A percentile compares a stretch with the other conserved stretches of the same genome.
Evolutionary conservation across 495 filamentous ascomycete species (phyloP).

Genomic region (Stereocaulon alpinum): DNA sequence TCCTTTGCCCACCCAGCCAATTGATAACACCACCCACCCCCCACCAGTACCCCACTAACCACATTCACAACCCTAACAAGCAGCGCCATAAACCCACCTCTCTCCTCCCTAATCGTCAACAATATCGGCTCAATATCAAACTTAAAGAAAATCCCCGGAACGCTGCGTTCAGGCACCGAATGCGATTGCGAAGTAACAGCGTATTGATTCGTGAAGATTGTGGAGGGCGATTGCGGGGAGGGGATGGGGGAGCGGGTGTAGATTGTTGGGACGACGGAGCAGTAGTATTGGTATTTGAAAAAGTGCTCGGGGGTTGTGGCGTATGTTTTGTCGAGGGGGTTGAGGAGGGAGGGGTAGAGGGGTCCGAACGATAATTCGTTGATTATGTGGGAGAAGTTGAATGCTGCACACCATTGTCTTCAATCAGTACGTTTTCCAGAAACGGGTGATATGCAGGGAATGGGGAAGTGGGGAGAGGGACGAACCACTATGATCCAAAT

Average conservation of each 20-base stretch:
- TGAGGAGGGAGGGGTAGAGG: slow-evolving; percentile 84
- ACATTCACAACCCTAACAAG: slow-evolving; percentile 66
- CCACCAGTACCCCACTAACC: slow-evolving; percentile 51
- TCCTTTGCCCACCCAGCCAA: slow-evolving; percentile 44
- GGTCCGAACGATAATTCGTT: slow-evolving; percentile 94
- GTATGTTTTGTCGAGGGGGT: slow-evolving; percentile 88
- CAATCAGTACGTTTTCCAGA: too few species aligned
- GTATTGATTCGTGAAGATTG: slow-evolving; percentile 94
- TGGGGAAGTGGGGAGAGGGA: too few species aligned
- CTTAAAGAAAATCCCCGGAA: slow-evolving; percentile 96
- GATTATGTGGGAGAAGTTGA: slow-evolving; percentile 98
- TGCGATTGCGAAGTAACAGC: slow-evolving; percentile 80
- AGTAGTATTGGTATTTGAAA: slow-evolving; percentile 97
- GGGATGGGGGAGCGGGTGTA: slow-evolving; percentile 50
- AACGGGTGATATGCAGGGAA: too few species aligned
- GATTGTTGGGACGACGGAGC: slow-evolving; percentile 91
- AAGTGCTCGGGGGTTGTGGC: slow-evolving; percentile 67
- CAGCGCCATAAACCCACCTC: slow-evolving; percentile 62
- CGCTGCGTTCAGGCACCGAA: slow-evolving; percentile 52
- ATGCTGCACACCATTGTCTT: slow-evolving; percentile 47
- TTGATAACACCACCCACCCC: slow-evolving; percentile 54
- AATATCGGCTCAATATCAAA: slow-evolving; percentile 97
- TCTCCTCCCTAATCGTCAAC: slow-evolving; percentile 71
- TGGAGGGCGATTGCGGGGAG: slow-evolving; percentile 27
- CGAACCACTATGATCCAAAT: slow-evolving; percentile 77